Evolutionary conservation across 805 yeast species (phyloP), one percentile per base, ranked within the genome.

Genomic region (Metschnikowia rubicola): DNA sequence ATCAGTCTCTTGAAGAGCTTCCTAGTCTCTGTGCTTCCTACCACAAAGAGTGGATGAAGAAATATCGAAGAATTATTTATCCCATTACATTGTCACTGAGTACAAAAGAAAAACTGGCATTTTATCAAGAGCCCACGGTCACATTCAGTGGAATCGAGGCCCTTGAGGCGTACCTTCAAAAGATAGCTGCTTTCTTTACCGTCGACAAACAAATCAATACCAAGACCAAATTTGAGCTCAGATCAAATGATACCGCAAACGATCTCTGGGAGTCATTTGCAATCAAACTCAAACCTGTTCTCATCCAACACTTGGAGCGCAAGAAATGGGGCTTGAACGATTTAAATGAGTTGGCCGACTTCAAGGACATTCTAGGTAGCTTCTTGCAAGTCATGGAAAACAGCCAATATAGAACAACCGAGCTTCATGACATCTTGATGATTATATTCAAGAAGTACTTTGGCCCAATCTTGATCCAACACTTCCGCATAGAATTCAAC

Each of bases 301-400:
- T 88, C 47, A 65, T 74, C 31, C 66, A 73, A 36, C 79, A 74
- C 46, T 64, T 75, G 15, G 68, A 70, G 30, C 69, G 70, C n/a
- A 64, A 62, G 31, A 57, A 74, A 4, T 65, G 57, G 57, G 50
- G 48, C 19, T 30, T 54, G 67, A 29, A 67, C 66, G 30, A 63
- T 73, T 55, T 59, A 11, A 69, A 74, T 6, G 78, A 73, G 17
- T 61, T 88, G 33, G 65, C 71, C 4, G 77, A 76, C 35, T 74
- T 85, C 52, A 86, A 84, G 56, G 79, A 78, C 35, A 70, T 78
- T 43, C 60, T 91, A 11, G 92, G 96, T 1, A 71, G 81, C 36
- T 85, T 86, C 54, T 70, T 83, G 52, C 89, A 89, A 55, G 80
- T 88, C 2, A 73, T 92, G 70, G 96, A 88, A 60, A 83, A 83